phyloP scores from a whole-genome alignment of 2,329 filamentous ascomycete species.

The Fusarium protoensiforme region DNA sequence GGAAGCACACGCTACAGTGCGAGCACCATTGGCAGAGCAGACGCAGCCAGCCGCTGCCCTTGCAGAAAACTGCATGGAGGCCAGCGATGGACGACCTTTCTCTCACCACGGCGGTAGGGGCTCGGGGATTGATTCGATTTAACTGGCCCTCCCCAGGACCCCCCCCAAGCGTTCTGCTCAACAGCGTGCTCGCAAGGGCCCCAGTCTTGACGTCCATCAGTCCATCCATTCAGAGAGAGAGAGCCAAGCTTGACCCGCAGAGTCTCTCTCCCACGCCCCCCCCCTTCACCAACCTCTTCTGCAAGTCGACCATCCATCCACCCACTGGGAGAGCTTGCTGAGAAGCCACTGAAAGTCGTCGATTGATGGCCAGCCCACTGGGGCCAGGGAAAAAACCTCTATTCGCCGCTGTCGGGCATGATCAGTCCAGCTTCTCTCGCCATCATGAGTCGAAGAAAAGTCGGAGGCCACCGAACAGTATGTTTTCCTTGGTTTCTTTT shows the following conservation, averaged over 20 bases:
- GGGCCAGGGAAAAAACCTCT: neutral
- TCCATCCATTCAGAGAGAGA: neutral
- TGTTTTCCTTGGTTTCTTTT: neutral
- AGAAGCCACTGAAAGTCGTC: slow-evolving; percentile 11
- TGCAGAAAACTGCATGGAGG: slow-evolving; percentile 34
- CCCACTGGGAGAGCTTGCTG: slow-evolving; percentile 4
- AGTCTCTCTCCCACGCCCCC: slow-evolving; percentile 1
- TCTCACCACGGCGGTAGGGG: neutral
- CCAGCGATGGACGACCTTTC: slow-evolving; percentile 10
- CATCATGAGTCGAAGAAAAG: slow-evolving; percentile 23
- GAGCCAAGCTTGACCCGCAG: slow-evolving; percentile 12
- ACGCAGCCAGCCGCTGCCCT: slow-evolving; percentile 43
- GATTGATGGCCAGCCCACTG: slow-evolving; percentile 6
- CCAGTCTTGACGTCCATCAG: slow-evolving; percentile 1
- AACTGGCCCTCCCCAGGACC: neutral
- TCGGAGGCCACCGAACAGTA: slow-evolving; percentile 14
- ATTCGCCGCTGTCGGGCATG: slow-evolving; percentile 8
- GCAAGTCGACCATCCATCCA: neutral
- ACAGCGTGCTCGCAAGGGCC: slow-evolving; percentile 18
- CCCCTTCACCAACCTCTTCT: slow-evolving; percentile 10
- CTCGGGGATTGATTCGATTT: neutral
- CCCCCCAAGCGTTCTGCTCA: slow-evolving; percentile 4
- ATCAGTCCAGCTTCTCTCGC: slow-evolving; percentile 16
- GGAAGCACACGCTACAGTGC: slow-evolving; percentile 27
- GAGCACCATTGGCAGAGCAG: slow-evolving; percentile 38